Evolutionary conservation across 805 yeast genomes (phyloP), one percentile per base, ranked within the genome.

Genomic region (Metschnikowia anglica): DNA sequence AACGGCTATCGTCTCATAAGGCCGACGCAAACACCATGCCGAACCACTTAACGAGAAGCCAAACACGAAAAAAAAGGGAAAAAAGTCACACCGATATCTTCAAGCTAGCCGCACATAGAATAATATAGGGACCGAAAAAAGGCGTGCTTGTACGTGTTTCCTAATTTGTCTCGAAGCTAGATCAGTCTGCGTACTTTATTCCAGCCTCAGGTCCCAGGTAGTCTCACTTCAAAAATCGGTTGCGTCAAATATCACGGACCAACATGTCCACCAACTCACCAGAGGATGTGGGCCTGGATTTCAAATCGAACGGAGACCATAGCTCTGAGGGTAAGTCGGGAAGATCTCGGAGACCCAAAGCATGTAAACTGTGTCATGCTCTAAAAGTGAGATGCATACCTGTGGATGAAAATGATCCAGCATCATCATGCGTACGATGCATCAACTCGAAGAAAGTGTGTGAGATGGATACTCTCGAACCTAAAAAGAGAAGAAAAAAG

Each of bases 321-420:
- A 15, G 34, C 19, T 16, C 19, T 17, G 47, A 43, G 11, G 24
- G 29, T 28, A 51, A 48, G 28, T 30, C 21, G 20, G 38, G 25
- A 21, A 38, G 53, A 18, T 44, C 50, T 16, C 56, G 80, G 42
- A 54, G 81, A 37, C 62, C 82, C 0, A 80, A 77, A 11, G 86
- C 86, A 1, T 81, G 87, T 59, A 79, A 76, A 49, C 69, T 79
- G n/a, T 89, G 97, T 58, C 95, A 91, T 55, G 61, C 85, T 0
- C 72, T 88, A 38, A 89, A 89, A 58, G 96, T 89, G 25, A 80
- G 84, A 53, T 89, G 97, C 62, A 79, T 84, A 6, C 93, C 96
- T 0, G 70, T 83, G 1, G 82, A 82, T 56, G 61, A 70, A 30
- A 55, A 68, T 23, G 76, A 82, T 44, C 81, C 81, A 8, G 61